Conservation (phyloP, 371 early-diverging fungal species). For the Globomyces sp. region DNA sequence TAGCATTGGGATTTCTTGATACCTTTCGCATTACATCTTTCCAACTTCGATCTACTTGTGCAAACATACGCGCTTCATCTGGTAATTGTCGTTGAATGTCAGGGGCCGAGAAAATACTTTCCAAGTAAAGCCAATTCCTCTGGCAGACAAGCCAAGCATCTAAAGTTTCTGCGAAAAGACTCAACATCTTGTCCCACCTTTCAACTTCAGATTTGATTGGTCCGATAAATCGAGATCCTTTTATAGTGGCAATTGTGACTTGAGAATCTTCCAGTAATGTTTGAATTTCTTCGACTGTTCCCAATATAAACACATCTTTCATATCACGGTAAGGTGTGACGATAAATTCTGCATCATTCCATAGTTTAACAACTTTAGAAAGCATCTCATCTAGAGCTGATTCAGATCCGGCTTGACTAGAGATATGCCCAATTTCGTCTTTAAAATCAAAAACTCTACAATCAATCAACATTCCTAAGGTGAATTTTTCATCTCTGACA, state of each 20-base stretch:
- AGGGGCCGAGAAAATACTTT: slow-evolving; percentile 58
- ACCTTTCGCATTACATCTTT: slow-evolving; percentile 58
- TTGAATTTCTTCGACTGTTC: slow-evolving; percentile 55
- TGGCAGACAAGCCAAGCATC: slow-evolving; percentile 57
- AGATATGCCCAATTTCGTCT: slow-evolving; percentile 54
- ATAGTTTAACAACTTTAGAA: slow-evolving; percentile 46
- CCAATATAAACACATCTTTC: slow-evolving; percentile 59
- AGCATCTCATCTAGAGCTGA: slow-evolving; percentile 60
- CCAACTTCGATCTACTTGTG: slow-evolving; percentile 55
- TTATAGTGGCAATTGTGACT: slow-evolving; percentile 56
- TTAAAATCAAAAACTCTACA: slow-evolving; percentile 52
- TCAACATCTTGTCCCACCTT: slow-evolving; percentile 50
- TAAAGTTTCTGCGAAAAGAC: slow-evolving; percentile 54
- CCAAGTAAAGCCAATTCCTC: slow-evolving; percentile 56
- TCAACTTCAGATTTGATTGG: slow-evolving; percentile 57
- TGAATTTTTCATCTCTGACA: slow-evolving; percentile 52
- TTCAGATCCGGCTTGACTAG: slow-evolving; percentile 55
- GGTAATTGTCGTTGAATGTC: slow-evolving; percentile 60
- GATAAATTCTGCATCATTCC: slow-evolving; percentile 58
- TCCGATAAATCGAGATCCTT: slow-evolving; percentile 53
- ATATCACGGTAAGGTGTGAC: slow-evolving; percentile 51
- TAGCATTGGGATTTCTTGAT: slow-evolving; percentile 54
- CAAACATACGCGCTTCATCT: slow-evolving; percentile 59
- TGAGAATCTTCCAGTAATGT: slow-evolving; percentile 55
- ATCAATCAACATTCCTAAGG: slow-evolving; percentile 47